A percentile compares a stretch with the other conserved stretches of the same genome.
Evolutionary conservation across 1,284 basidiomycete genomes (phyloP).

Genomic region (Pseudomicrostroma phylloplanum): DNA sequence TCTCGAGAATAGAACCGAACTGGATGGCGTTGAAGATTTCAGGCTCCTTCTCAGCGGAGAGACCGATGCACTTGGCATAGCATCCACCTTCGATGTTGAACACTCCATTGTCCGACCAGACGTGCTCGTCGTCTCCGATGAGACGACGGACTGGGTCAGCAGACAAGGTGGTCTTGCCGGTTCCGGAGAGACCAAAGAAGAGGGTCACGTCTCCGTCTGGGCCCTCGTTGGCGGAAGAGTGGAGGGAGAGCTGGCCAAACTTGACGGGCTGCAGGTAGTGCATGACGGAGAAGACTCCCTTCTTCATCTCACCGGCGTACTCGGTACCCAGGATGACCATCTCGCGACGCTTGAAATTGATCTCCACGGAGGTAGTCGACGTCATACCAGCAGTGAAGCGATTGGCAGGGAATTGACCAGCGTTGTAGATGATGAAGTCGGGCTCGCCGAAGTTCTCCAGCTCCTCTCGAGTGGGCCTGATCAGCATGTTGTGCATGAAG

Average conservation of each 20-base stretch:
- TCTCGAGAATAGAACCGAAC: conserved; percentile 95
- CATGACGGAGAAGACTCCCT: conserved; percentile 99
- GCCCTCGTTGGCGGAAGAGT: conserved; percentile 98
- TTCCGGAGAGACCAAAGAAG: conserved; percentile 98
- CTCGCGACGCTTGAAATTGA: conserved; percentile 99
- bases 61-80: conserved; percentile 97
- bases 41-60: conserved; percentile 90
- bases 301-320: conserved; percentile 99
- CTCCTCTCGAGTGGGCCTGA: conserved; percentile 91
- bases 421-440: conserved; percentile 99
- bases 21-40: conserved; percentile 94
- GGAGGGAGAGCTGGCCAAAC: conserved; percentile 93
- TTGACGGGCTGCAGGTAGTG: conserved; percentile 99
- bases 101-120: conserved; percentile 62
- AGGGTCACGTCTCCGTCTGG: conserved; percentile 87
- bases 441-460: conserved; percentile 93
- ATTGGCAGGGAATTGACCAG: conserved; percentile 99
- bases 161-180: conserved; percentile 71
- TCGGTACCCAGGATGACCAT: conserved; percentile 99
- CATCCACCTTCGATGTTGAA: conserved; percentile 99
- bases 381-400: conserved; percentile 99
- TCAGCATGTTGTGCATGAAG: conserved; percentile 94
- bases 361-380: conserved; percentile 94
- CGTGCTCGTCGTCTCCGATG: conserved; percentile 51
- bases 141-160: conserved; percentile 45